Conservation (phyloP, 495 filamentous ascomycete genomes). For the Articulospora tetracladia region DNA sequence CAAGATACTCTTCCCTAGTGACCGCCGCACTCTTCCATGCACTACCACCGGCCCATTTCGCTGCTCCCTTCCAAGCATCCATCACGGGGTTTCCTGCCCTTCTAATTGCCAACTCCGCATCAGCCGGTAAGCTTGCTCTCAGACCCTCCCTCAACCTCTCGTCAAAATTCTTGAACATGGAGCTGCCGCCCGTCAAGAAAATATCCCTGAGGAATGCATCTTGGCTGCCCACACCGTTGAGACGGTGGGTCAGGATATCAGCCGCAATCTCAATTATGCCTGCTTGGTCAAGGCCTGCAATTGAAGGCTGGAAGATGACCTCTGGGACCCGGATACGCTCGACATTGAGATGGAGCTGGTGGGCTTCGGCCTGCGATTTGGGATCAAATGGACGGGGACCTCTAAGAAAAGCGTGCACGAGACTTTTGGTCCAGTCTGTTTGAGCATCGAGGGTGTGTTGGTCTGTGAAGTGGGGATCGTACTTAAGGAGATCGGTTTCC, state of each 20-base stretch:
- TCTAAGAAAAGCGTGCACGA: slow-evolving; percentile 83
- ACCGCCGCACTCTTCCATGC: slow-evolving; percentile 48
- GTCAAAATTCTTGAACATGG: slow-evolving; percentile 81
- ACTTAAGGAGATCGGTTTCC: slow-evolving; percentile 78
- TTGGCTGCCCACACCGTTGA: slow-evolving; percentile 52
- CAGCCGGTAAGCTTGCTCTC: slow-evolving; percentile 64
- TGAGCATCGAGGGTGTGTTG: slow-evolving; percentile 88
- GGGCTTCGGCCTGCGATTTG: slow-evolving; percentile 71
- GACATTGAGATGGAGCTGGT: slow-evolving; percentile 93
- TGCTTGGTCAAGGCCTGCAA: slow-evolving; percentile 93
- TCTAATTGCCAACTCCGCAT: slow-evolving; percentile 59
- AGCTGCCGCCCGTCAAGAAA: slow-evolving; percentile 93
- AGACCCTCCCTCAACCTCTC: slow-evolving; percentile 73
- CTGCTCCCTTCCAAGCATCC: slow-evolving; percentile 92
- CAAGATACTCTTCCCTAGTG: slow-evolving; percentile 71
- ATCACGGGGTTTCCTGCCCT: slow-evolving; percentile 68
- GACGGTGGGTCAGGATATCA: slow-evolving; percentile 76
- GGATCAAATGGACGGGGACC: slow-evolving; percentile 84
- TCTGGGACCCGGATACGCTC: slow-evolving; percentile 96
- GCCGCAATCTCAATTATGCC: slow-evolving; percentile 86
- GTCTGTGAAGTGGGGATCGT: slow-evolving; percentile 85
- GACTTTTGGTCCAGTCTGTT: slow-evolving; percentile 86
- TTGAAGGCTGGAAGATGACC: slow-evolving; percentile 87
- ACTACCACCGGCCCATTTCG: slow-evolving; percentile 58
- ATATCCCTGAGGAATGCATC: slow-evolving; percentile 74